Base-by-base conservation (phyloP, 192 early-diverging fungal genomes). In the Lunasporangiospora selenospora region DNA sequence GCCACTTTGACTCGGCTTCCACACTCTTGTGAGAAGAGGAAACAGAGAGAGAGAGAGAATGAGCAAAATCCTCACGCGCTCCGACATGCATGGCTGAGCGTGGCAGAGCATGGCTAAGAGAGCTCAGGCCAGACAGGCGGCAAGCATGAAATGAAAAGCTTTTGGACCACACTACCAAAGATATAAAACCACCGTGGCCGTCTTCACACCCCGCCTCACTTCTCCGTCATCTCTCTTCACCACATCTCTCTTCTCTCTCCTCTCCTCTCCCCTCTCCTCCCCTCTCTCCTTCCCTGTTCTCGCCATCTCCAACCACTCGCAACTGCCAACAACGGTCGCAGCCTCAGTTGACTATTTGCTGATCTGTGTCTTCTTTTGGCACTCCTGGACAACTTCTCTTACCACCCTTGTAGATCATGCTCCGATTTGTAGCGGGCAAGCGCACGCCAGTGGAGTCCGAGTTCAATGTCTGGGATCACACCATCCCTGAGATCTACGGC, bases 401-500 rank as follows among this genome's bases (percentile, higher is more conserved):
- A 47, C 6, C 21, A 7, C 19, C 42, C 27, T 32, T 53, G 19
- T 46, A 85, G 85, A 62, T 37, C 42, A 85, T 82, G 81, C 51
- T 86, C 49, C 81, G 77, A 45, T 80, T 85, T 39, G 37, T 79
- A 23, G 77, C 69, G 39, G 58, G 57, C 31, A 77, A 80, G 21
- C 73, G 77, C 73, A 33, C 55, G 23, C 66, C 26, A 55, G 78
- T 23, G 3, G 48, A 67, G 39, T 53, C 83, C 7, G 31, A 79
- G 13, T 90, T 91, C 46, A 82, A 86, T 39, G 81, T 90, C 13
- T 90, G 85, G 78, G 77, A 80, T 19, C 84, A 87, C 67, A 73
- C 85, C 29, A 76, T 79, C 7, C 82, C 91, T 21, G 93, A 95
- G 62, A 84, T 94, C 46, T 92, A 91, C 69, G 95, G 94, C 3